These are phyloP conservation scores for Leishmania aethiopica DNA, from an alignment of 208 protist species.

Conservation along the genomic window DNA sequence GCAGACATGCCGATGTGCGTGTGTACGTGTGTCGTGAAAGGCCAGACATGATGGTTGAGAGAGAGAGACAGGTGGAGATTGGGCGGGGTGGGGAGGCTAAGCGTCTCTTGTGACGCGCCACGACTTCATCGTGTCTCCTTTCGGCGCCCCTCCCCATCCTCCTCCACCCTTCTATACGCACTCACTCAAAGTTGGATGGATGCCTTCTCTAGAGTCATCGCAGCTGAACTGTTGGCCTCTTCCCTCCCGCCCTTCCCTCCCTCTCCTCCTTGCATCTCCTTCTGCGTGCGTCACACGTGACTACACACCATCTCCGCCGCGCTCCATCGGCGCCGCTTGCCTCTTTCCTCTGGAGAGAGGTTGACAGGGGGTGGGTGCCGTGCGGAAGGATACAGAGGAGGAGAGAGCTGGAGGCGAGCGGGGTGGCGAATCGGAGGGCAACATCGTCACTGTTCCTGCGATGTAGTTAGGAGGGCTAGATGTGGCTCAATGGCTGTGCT, in stretches of 20 bases:
- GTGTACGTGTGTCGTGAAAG: neutral
- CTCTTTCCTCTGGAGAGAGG: neutral
- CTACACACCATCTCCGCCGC: neutral
- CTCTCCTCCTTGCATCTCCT: neutral
- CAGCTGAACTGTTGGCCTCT: slow-evolving; percentile 10
- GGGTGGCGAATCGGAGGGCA: neutral
- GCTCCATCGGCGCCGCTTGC: neutral
- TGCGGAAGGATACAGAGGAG: neutral
- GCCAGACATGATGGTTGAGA: neutral
- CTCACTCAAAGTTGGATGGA: neutral
- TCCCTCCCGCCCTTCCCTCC: neutral
- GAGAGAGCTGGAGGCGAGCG: neutral
- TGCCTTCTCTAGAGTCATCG: slow-evolving; percentile 36
- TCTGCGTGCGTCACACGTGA: neutral
- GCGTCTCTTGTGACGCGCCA: neutral
- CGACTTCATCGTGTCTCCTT: neutral
- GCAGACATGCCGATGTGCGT: neutral
- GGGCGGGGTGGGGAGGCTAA: neutral
- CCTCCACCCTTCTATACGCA: neutral
- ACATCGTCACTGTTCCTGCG: slow-evolving; percentile 25
- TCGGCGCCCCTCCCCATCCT: neutral
- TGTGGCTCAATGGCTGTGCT: neutral
- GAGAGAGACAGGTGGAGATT: neutral
- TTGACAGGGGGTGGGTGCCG: neutral
- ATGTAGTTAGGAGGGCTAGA: slow-evolving; percentile 34